A percentile compares a stretch with the other conserved stretches of the same genome.
Evolutionary conservation across 805 yeast species (phyloP).

Genomic region (Suhomyces canberraensis): DNA sequence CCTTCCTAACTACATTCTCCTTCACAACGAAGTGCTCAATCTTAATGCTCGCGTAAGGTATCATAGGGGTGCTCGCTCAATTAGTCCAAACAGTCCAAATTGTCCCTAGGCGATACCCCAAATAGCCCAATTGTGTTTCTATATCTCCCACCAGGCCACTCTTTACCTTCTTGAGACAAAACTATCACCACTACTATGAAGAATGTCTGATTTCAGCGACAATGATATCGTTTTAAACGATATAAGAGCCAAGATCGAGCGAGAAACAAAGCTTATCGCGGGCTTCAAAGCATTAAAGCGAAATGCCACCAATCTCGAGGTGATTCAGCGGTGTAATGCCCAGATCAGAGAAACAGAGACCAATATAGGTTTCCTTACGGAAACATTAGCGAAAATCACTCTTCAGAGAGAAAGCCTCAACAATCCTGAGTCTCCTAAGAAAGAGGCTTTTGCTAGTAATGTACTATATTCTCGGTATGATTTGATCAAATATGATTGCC

Average conservation of each 20-base stretch:
- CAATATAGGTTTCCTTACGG: conserved; percentile 84
- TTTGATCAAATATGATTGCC: conserved; percentile 86
- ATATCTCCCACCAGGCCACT: too few species aligned
- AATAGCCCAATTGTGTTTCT: too few species aligned
- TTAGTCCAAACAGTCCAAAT: too few species aligned
- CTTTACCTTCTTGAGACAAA: too few species aligned
- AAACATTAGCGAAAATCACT: conserved; percentile 63
- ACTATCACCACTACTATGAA: too few species aligned
- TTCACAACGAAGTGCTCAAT: too few species aligned
- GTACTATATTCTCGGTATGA: conserved; percentile 65
- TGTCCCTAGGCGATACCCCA: too few species aligned
- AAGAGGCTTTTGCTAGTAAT: conserved; percentile 5
- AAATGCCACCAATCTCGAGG: conserved; percentile 74
- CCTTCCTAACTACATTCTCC: too few species aligned
- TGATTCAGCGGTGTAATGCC: conserved; percentile 86
- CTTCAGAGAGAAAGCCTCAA: conserved; percentile 23
- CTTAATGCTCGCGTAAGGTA: too few species aligned
- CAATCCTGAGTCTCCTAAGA: conserved; percentile 11
- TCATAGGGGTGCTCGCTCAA: too few species aligned
- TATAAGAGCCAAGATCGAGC: conserved; percentile 78
- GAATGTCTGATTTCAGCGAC: conserved; percentile 4
- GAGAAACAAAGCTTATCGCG: conserved; percentile 81
- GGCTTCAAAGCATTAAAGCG: conserved; percentile 83
- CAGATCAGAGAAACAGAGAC: conserved; percentile 88
- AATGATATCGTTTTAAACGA: conserved; percentile 49